Percentiles rank a stretch among this genome's conserved stretches.
Evolutionary conservation across 192 early-diverging fungal species (phyloP).

Genomic region (Pilaira anomala): DNA sequence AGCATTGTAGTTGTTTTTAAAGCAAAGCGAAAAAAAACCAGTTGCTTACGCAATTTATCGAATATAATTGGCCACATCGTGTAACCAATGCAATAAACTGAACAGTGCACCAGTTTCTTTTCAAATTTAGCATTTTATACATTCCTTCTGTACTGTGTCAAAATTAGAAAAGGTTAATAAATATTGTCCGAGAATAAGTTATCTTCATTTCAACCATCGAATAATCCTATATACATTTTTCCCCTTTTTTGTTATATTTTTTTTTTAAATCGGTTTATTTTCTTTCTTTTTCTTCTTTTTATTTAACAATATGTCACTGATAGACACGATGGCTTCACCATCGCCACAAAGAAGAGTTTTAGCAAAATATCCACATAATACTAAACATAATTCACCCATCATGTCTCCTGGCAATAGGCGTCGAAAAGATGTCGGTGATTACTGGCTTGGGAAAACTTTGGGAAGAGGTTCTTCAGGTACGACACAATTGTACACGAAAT

Average conservation of each 20-base stretch:
- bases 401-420: slow-evolving; percentile 26
- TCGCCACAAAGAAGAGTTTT: slow-evolving; percentile 25
- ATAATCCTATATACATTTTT: background rate
- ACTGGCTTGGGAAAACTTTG: slow-evolving; percentile 44
- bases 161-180: no score
- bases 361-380: slow-evolving; percentile 1
- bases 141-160: no score
- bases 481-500: background rate
- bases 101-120: no score
- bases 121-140: no score
- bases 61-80: no score
- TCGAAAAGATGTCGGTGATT: slow-evolving; percentile 47
- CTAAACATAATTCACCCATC: slow-evolving; percentile 4
- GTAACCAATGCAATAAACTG: no score
- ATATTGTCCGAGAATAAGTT: no score
- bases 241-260: slow-evolving; percentile 13
- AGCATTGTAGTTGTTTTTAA: no score
- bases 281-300: background rate
- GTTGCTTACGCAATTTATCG: no score
- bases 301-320: background rate
- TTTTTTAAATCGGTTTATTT: slow-evolving; percentile 5
- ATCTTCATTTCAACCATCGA: slow-evolving; percentile 15
- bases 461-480: slow-evolving; percentile 55
- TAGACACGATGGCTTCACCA: slow-evolving; percentile 23
- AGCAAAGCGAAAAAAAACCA: no score